Evolutionary conservation across 1,284 basidiomycete species (phyloP).

Genomic region (Leccinum ponderosum): DNA sequence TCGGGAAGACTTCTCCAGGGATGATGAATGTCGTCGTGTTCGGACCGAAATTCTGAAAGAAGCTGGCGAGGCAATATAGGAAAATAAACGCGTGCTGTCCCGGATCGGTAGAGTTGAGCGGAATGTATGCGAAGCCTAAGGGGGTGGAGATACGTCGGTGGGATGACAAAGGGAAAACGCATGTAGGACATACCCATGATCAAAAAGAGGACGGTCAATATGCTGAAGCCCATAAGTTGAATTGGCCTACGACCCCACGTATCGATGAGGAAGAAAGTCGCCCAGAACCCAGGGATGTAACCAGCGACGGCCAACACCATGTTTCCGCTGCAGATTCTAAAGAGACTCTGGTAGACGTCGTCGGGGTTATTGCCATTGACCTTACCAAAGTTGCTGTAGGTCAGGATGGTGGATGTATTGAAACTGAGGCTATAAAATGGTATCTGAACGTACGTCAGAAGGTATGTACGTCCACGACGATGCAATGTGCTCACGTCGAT

Average conservation of each 20-base stretch:
- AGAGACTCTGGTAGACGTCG: conserved; percentile 32
- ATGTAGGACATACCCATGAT: conserved; percentile 43
- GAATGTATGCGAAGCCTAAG: conserved; percentile 56
- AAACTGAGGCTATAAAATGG: conserved; percentile 62
- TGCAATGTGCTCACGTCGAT: conserved; percentile 41
- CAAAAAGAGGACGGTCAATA: conserved; percentile 54
- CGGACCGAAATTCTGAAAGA: conserved; percentile 63
- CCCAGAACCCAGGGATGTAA: conserved; percentile 54
- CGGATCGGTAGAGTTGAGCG: conserved; percentile 44
- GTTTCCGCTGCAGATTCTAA: conserved; percentile 36
- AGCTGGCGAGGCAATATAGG: conserved; percentile 61
- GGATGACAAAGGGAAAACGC: neutral
- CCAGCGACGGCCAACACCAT: conserved; percentile 53
- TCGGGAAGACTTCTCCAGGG: conserved; percentile 75
- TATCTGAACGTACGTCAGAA: conserved; percentile 40
- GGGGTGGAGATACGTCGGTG: neutral
- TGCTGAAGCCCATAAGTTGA: conserved; percentile 59
- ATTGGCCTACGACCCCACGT: conserved; percentile 52
- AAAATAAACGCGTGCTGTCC: conserved; percentile 54
- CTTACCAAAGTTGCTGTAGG: conserved; percentile 33
- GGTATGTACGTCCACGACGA: neutral
- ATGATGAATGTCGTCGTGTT: conserved; percentile 76
- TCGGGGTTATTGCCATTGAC: conserved; percentile 15
- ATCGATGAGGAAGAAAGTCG: conserved; percentile 50
- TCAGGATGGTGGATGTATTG: conserved; percentile 51